Conservation (phyloP, 2,329 filamentous ascomycete genomes). For the Ceratocystis ficicola region DNA sequence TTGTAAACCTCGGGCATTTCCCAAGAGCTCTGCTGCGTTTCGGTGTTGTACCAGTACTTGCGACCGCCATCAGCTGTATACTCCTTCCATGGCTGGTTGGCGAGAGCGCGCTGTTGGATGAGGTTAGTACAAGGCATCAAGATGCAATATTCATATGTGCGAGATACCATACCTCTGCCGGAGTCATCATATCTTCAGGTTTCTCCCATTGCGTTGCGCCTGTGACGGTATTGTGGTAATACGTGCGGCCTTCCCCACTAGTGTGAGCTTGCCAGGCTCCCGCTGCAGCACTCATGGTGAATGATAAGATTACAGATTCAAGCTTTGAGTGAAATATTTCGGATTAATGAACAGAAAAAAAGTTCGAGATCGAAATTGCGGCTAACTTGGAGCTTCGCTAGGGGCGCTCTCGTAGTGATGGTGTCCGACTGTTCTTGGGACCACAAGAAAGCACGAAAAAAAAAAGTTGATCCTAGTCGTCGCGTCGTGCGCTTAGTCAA, state of each 20-base stretch:
- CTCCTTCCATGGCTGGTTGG: conserved; percentile 83
- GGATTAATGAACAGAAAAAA: too few relatives aligned
- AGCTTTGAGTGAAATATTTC: neutral
- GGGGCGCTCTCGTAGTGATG: neutral
- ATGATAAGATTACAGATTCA: neutral
- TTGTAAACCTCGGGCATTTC: conserved; percentile 80
- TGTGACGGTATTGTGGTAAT: conserved; percentile 81
- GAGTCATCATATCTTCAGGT: conserved; percentile 76
- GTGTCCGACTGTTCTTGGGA: neutral
- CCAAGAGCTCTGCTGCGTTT: conserved; percentile 89
- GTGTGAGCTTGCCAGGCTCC: conserved; percentile 66
- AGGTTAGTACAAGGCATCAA: neutral
- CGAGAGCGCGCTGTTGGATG: conserved; percentile 54
- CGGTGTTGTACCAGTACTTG: conserved; percentile 91
- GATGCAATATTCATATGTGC: neutral
- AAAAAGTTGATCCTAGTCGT: conserved; percentile 1
- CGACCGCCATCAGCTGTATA: conserved; percentile 75
- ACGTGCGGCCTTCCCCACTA: conserved; percentile 68
- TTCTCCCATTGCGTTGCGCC: conserved; percentile 92
- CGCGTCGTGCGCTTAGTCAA: neutral
- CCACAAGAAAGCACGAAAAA: neutral
- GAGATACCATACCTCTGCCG: conserved; percentile 52
- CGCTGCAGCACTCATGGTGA: conserved; percentile 18
- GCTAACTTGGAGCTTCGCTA: neutral
- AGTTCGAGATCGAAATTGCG: neutral